These are phyloP conservation scores for Apophysomyces variabilis DNA, from an alignment of 371 early-diverging fungal species.

Conservation along the genomic window DNA sequence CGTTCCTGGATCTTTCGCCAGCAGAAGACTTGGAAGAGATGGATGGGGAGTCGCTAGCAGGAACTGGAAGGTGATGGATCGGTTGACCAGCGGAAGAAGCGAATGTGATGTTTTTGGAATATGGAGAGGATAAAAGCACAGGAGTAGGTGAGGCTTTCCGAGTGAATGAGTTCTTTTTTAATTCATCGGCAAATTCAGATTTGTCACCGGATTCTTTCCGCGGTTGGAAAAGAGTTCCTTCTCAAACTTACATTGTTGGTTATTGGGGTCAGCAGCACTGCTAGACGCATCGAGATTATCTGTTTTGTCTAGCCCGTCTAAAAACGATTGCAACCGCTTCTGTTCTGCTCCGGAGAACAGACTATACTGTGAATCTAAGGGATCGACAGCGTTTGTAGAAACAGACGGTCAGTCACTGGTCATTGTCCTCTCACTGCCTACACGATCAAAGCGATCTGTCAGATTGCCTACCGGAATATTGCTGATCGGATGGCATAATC, in stretches of 20 bases:
- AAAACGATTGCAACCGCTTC: constrained; percentile 22
- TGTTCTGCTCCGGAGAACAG: constrained; percentile 20
- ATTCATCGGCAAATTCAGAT: constrained; percentile 9
- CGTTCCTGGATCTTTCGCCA: constrained; percentile 17
- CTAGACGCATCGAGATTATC: constrained; percentile 1
- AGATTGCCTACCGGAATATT: constrained; percentile 2
- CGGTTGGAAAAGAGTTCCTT: constrained; percentile 13
- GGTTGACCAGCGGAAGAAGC: constrained; percentile 20
- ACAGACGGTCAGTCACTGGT: neutral
- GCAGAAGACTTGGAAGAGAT: constrained; percentile 9
- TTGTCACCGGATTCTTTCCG: constrained; percentile 17
- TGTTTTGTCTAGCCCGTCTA: constrained; percentile 15
- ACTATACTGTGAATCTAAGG: constrained; percentile 11
- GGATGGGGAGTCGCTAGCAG: neutral
- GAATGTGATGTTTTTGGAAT: constrained; percentile 23
- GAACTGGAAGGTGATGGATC: constrained; percentile 18
- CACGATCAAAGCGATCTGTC: constrained; percentile 8
- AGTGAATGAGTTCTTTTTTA: constrained; percentile 9
- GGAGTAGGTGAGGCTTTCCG: constrained; percentile 29
- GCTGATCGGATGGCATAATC: constrained; percentile 11
- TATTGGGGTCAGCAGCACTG: neutral
- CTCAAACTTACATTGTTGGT: constrained; percentile 12
- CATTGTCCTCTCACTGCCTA: neutral
- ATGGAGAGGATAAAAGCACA: constrained; percentile 27
- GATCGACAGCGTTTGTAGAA: neutral